Percentiles rank a stretch among this genome's conserved stretches.
These are phyloP conservation scores for Cyberlindnera xylosilytica DNA, from an alignment of 805 yeast genomes.

Conservation along the genomic window DNA sequence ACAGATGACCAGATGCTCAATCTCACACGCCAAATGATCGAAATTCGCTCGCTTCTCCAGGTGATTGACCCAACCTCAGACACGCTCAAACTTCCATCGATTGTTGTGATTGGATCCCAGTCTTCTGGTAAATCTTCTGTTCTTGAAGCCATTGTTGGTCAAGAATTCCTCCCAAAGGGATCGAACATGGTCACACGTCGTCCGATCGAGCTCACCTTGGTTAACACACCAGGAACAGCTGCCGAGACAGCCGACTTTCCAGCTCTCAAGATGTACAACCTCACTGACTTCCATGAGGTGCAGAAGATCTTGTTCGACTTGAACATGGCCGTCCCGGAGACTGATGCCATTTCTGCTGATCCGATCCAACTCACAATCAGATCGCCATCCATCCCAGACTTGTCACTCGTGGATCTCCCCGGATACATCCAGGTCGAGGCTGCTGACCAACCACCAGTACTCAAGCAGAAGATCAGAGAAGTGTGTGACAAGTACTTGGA, in stretches of 20 bases:
- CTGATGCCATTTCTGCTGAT: conserved; percentile 85
- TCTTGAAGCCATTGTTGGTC: conserved; percentile 95
- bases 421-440: conserved; percentile 98
- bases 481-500: conserved; percentile 84
- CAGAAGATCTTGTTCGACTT: conserved; percentile 83
- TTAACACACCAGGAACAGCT: conserved; percentile 78
- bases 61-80: conserved; percentile 72
- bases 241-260: conserved; percentile 94
- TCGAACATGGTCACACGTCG: conserved; percentile 97
- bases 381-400: conserved; percentile 89
- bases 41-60: conserved; percentile 76
- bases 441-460: conserved; percentile 87
- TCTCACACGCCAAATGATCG: conserved; percentile 94
- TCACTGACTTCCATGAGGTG: conserved; percentile 86
- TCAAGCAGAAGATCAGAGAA: conserved; percentile 73
- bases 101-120: conserved; percentile 96
- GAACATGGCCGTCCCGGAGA: conserved; percentile 86
- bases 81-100: conserved; percentile 82
- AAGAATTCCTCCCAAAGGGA: conserved; percentile 95
- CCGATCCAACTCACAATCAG: conserved; percentile 90
- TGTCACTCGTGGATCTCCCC: conserved; percentile 91
- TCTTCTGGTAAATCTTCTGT: conserved; percentile 97
- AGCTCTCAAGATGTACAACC: conserved; percentile 71
- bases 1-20: conserved; percentile 82
- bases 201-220: conserved; percentile 91